Conservation (phyloP, 1,284 basidiomycete genomes). For the Ceratobasidium sp. region DNA sequence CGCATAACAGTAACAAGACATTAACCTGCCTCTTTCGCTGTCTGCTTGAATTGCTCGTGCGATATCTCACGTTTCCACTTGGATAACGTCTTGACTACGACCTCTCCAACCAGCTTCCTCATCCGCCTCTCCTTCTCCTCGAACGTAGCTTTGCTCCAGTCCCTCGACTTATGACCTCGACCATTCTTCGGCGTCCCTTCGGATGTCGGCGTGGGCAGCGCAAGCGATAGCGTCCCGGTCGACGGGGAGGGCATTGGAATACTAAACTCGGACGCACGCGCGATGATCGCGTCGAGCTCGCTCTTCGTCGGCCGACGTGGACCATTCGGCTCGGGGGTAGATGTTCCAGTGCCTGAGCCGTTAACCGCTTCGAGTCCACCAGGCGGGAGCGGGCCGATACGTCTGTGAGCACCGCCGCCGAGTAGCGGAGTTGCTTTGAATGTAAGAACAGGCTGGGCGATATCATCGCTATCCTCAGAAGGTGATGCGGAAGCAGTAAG, state of each 20-base stretch:
- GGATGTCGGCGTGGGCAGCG: constrained; percentile 41
- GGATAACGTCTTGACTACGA: constrained; percentile 92
- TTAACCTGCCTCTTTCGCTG: constrained; percentile 87
- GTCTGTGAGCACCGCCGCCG: constrained; percentile 35
- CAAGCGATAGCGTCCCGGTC: not conserved
- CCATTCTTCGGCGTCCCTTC: constrained; percentile 56
- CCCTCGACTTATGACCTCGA: constrained; percentile 54
- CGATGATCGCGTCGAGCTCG: constrained; percentile 56
- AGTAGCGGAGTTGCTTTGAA: constrained; percentile 40
- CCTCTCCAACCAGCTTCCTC: constrained; percentile 83
- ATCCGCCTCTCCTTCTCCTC: constrained; percentile 82
- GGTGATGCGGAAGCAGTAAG: constrained; percentile 8
- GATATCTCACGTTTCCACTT: constrained; percentile 86
- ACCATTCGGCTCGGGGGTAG: constrained; percentile 32
- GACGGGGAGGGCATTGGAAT: constrained; percentile 47
- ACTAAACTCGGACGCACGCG: constrained; percentile 44
- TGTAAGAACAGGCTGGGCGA: constrained; percentile 32
- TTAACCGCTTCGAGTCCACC: constrained; percentile 13
- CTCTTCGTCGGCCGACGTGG: constrained; percentile 45
- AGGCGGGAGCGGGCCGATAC: constrained; percentile 46
- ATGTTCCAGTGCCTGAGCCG: constrained; percentile 9
- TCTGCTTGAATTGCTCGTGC: constrained; percentile 90
- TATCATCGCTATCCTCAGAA: constrained; percentile 49
- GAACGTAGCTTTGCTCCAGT: constrained; percentile 63
- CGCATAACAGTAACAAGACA: constrained; percentile 29